These are phyloP conservation scores for Cystoderma amianthinum DNA, from an alignment of 768 basidiomycete species.

Conservation along the genomic window DNA sequence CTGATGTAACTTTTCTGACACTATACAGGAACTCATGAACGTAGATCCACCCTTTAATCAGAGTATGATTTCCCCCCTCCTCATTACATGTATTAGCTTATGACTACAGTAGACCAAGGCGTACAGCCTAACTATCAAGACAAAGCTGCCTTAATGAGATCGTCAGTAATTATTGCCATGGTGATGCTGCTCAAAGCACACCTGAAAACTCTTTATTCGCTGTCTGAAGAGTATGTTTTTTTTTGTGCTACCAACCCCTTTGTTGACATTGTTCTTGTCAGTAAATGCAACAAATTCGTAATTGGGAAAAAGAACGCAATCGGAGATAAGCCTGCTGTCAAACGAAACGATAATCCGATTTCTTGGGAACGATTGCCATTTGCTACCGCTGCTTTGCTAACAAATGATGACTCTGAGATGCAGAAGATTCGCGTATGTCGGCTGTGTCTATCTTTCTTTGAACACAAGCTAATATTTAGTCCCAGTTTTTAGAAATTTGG, in stretches of 20 bases:
- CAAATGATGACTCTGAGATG: slow-evolving; percentile 48
- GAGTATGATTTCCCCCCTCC: no score
- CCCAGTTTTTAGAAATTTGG: slow-evolving; percentile 73
- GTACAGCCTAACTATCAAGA: slow-evolving; percentile 6
- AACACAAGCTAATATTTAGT: slow-evolving; percentile 1
- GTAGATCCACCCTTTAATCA: neutral
- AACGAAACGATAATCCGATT: slow-evolving; percentile 54
- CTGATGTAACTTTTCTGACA: neutral
- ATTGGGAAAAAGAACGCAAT: slow-evolving; percentile 84
- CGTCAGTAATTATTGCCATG: slow-evolving; percentile 74
- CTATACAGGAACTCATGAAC: neutral
- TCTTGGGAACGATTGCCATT: slow-evolving; percentile 73
- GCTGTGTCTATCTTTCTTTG: neutral
- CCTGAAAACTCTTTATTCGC: slow-evolving; percentile 73
- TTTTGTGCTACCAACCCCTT: neutral
- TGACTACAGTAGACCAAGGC: neutral
- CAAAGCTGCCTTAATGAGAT: slow-evolving; percentile 39
- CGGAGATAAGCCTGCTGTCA: slow-evolving; percentile 76
- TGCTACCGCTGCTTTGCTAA: slow-evolving; percentile 51
- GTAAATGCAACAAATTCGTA: slow-evolving; percentile 88
- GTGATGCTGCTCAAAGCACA: slow-evolving; percentile 84
- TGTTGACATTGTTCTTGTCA: slow-evolving; percentile 17
- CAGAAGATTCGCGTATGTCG: slow-evolving; percentile 62
- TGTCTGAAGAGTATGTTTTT: slow-evolving; percentile 82
- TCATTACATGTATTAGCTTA: neutral